A percentile compares a stretch with the other conserved stretches of the same genome.
phyloP scores from a whole-genome alignment of 768 basidiomycete species.

The Lentinula edodes region DNA sequence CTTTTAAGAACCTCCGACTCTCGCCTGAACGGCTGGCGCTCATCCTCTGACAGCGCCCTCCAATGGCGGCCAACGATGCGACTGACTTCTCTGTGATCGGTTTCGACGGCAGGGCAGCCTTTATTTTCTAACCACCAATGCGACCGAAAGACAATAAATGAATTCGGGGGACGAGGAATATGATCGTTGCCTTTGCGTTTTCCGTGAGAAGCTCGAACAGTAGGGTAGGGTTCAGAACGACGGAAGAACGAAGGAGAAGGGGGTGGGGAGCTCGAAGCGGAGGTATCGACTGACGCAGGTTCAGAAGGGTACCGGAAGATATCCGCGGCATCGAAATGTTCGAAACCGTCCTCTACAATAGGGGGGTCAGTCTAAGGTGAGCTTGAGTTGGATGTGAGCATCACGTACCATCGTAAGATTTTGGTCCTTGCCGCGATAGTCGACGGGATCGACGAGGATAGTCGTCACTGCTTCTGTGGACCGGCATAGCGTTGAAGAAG shows the following conservation, averaged over 20 bases:
- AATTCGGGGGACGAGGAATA: slow-evolving; percentile 68
- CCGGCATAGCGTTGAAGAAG: slow-evolving; percentile 9
- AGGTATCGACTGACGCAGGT: neutral
- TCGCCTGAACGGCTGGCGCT: slow-evolving; percentile 34
- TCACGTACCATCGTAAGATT: slow-evolving; percentile 22
- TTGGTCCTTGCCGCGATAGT: slow-evolving; percentile 33
- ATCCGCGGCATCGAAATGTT: neutral
- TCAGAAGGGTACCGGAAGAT: neutral
- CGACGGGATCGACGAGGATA: slow-evolving; percentile 35
- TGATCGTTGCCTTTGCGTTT: slow-evolving; percentile 32
- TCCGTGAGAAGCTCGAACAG: slow-evolving; percentile 14
- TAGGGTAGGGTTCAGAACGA: neutral
- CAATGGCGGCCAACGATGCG: slow-evolving; percentile 61
- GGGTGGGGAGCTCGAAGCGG: neutral
- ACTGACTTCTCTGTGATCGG: slow-evolving; percentile 38
- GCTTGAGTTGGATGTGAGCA: slow-evolving; percentile 3
- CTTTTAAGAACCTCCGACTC: slow-evolving; percentile 39
- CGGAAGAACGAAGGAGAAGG: neutral
- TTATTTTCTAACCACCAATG: slow-evolving; percentile 55
- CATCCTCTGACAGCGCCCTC: slow-evolving; percentile 40
- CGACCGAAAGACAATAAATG: slow-evolving; percentile 71
- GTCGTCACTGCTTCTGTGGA: slow-evolving; percentile 9
- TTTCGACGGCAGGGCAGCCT: slow-evolving; percentile 34
- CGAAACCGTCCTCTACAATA: neutral
- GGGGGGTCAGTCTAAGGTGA: neutral